These are phyloP conservation scores for Phytopythium ostracodes DNA, from an alignment of 352 stramenopile species.

Conservation along the genomic window DNA sequence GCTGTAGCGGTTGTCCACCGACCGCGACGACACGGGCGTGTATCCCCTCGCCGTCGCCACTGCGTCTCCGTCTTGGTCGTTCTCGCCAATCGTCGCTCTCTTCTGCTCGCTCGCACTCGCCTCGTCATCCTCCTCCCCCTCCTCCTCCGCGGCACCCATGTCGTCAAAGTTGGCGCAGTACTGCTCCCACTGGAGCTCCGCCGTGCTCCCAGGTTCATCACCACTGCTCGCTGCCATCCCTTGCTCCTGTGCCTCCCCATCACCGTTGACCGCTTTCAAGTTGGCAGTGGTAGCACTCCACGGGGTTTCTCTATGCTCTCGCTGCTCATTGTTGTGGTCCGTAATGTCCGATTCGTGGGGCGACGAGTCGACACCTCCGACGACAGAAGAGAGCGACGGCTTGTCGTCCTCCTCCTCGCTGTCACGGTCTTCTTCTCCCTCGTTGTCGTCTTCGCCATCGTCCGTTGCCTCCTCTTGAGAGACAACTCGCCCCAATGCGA, in stretches of 20 bases:
- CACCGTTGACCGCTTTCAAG: background rate
- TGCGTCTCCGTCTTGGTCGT: background rate
- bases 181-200: slow-evolving; percentile 2
- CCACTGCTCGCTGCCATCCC: slow-evolving; percentile 1
- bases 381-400: background rate
- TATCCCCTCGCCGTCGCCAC: background rate
- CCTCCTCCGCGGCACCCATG: background rate
- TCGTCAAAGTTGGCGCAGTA: slow-evolving; percentile 7
- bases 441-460: slow-evolving; percentile 10
- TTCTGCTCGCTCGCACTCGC: slow-evolving; percentile 8
- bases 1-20: slow-evolving; percentile 28
- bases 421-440: background rate
- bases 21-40: slow-evolving; percentile 13
- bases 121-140: slow-evolving; percentile 8
- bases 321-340: background rate
- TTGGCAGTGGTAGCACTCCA: background rate
- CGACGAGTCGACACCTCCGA: background rate
- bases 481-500: slow-evolving; percentile 34
- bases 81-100: background rate
- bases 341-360: background rate
- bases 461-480: slow-evolving; percentile 1
- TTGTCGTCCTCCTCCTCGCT: background rate
- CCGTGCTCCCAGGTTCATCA: slow-evolving; percentile 3
- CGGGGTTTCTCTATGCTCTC: too few species aligned
- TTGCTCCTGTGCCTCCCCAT: background rate